Conservation (phyloP, 2,329 filamentous ascomycete genomes). For the Epichloe brachyelytri region DNA sequence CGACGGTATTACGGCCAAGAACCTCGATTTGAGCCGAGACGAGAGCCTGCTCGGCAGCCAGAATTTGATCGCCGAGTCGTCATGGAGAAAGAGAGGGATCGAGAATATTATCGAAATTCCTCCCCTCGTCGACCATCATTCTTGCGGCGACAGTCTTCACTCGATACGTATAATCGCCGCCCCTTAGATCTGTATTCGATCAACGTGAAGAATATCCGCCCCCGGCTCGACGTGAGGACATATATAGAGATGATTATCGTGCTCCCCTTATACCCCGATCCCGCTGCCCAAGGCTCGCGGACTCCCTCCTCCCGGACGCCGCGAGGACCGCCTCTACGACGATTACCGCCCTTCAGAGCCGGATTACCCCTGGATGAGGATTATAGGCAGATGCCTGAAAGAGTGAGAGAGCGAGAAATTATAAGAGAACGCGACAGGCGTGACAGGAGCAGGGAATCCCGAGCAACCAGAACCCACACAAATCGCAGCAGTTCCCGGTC, state of each 20-base stretch:
- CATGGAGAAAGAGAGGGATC: conserved; percentile 42
- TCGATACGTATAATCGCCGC: conserved; percentile 79
- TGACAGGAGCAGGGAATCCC: conserved; percentile 26
- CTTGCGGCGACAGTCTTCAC: conserved; percentile 70
- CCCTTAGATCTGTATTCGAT: conserved; percentile 36
- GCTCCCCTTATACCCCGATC: conserved; percentile 45
- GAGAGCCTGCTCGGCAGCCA: conserved; percentile 19
- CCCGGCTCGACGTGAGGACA: conserved; percentile 36
- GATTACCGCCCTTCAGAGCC: conserved; percentile 57
- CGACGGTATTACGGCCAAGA: conserved; percentile 44
- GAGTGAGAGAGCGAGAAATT: conserved; percentile 49
- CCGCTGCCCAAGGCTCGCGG: conserved; percentile 53
- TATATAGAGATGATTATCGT: conserved; percentile 33
- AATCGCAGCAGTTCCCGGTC: conserved; percentile 31
- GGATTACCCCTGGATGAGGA: conserved; percentile 59
- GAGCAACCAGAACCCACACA: conserved; percentile 24
- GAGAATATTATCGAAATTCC: conserved; percentile 30
- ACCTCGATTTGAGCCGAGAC: conserved; percentile 23
- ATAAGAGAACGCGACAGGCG: conserved; percentile 35
- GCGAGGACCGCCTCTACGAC: conserved; percentile 43
- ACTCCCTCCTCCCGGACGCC: conserved; percentile 43
- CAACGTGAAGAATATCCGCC: conserved; percentile 48
- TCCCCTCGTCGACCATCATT: conserved; percentile 52
- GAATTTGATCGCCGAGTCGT: conserved; percentile 43
- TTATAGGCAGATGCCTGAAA: conserved; percentile 48